These are phyloP conservation scores for Passiflora organensis DNA, from an alignment of 345 rosid species.

Conservation along the genomic window DNA sequence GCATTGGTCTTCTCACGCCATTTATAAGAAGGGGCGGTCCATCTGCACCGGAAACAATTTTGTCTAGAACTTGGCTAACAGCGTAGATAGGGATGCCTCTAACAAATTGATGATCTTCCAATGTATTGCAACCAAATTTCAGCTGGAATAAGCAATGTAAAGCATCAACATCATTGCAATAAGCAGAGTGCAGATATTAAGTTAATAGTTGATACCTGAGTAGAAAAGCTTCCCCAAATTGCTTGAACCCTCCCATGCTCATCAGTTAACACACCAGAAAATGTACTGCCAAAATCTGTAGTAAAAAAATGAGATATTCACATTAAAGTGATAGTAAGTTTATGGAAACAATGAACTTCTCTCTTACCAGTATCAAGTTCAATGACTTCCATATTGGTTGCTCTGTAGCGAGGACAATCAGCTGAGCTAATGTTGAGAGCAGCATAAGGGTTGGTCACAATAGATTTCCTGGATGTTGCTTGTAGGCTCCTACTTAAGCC, in stretches of 20 bases:
- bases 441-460: constrained; percentile 80
- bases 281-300: constrained; percentile 86
- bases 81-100: constrained; percentile 76
- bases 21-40: constrained; percentile 72
- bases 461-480: constrained; percentile 84
- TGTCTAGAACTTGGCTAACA: constrained; percentile 66
- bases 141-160: constrained; percentile 35
- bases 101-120: constrained; percentile 76
- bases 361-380: constrained; percentile 84
- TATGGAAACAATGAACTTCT: not conserved
- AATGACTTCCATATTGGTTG: constrained; percentile 92
- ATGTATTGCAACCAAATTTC: constrained; percentile 37
- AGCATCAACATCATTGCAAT: not conserved
- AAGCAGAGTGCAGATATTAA: constrained; percentile 7
- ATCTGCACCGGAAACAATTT: constrained; percentile 59
- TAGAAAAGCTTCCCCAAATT: constrained; percentile 90
- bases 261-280: constrained; percentile 84
- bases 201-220: constrained; percentile 50
- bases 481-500: constrained; percentile 81
- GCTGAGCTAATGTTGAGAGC: constrained; percentile 79
- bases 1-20: constrained; percentile 82
- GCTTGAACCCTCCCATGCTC: constrained; percentile 87
- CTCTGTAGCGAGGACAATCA: constrained; percentile 89
- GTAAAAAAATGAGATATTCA: constrained; percentile 4
- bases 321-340: constrained; percentile 10